Base-by-base conservation (phyloP, 1,139 yeast species). In the Hyphopichia khmerensis region DNA sequence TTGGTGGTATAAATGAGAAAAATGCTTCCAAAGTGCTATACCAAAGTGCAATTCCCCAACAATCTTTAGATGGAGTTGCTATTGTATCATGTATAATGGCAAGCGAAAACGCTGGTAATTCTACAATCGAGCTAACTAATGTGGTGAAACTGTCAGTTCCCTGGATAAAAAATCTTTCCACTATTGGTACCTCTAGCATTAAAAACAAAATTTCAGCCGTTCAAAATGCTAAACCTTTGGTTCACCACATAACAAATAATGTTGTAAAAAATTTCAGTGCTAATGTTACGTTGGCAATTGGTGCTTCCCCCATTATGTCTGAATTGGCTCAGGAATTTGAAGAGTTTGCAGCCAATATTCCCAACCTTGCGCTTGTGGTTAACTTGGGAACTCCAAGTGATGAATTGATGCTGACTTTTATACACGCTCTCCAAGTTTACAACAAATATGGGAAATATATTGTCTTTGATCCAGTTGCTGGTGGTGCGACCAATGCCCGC, bases 231-330 rank as follows among this genome's bases (percentile, higher is more conserved):
- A 55, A 49, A 8, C 95, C 96, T 0, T 64, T 91, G 53, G 82
- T 88, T 5, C 97, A 91, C 57, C 96, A 90, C 53, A 84, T 91
- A 48, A 90, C 97, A 32, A 91, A 91, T 57, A 78, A 79, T 43
- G 97, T 91, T n/a, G 96, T 87, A 33, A 87, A 88, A 57, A 85
- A 88, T 57, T 82, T 88, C 57, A 84, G 90, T 48, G 97, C 98
- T 26, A 90, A 91, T 55, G 87, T 88, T n/a, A 82, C 95, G 0
- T 67, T 91, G 42, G 90, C 97, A 0, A 65, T 84, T 21, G 96
- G 96, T 2, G 95, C 86, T 0, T 84, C 95, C 2, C 97, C 98
- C 2, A 82, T 88, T 19, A 91, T 91, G 97, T 84, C 95, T n/a
- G 96, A 88, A 54, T 71, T 83, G 37, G 53, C 71, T 0, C 77